Evolutionary conservation across 73 alveolate genomes (phyloP).

Genomic region (Symbiodinium pilosum): DNA sequence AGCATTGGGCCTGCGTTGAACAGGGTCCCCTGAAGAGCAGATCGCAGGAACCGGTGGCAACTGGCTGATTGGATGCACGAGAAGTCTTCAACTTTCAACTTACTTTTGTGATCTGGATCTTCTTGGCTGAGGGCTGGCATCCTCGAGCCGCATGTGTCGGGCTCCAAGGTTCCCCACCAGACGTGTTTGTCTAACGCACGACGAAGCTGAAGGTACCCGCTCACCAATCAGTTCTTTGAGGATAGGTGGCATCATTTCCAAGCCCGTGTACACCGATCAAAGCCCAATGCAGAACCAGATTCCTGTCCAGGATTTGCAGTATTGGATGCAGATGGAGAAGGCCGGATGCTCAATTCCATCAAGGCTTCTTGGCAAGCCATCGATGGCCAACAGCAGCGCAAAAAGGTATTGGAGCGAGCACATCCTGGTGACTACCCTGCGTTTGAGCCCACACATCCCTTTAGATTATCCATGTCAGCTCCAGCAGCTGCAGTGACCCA

Average conservation of each 20-base stretch:
- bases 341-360: too few relatives aligned
- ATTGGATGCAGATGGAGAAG: slow-evolving; percentile 81
- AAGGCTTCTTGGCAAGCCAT: not conserved
- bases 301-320: slow-evolving; percentile 38
- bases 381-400: not conserved
- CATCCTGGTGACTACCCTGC: not conserved
- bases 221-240: slow-evolving; percentile 76
- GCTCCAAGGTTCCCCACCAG: too few relatives aligned
- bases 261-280: not conserved
- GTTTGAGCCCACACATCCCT: not conserved
- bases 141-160: slow-evolving; percentile 38
- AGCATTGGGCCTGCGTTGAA: not conserved
- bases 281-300: too few relatives aligned
- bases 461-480: not conserved
- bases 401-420: not conserved
- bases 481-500: not conserved
- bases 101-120: not conserved
- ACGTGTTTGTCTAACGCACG: too few relatives aligned
- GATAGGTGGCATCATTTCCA: not conserved
- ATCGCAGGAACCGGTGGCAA: slow-evolving; percentile 33
- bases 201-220: slow-evolving; percentile 15
- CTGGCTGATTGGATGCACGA: not conserved
- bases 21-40: slow-evolving; percentile 37
- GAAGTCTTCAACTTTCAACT: not conserved
- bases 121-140: slow-evolving; percentile 18